phyloP scores from a whole-genome alignment of 768 basidiomycete genomes.

The Hericium coralloides region DNA sequence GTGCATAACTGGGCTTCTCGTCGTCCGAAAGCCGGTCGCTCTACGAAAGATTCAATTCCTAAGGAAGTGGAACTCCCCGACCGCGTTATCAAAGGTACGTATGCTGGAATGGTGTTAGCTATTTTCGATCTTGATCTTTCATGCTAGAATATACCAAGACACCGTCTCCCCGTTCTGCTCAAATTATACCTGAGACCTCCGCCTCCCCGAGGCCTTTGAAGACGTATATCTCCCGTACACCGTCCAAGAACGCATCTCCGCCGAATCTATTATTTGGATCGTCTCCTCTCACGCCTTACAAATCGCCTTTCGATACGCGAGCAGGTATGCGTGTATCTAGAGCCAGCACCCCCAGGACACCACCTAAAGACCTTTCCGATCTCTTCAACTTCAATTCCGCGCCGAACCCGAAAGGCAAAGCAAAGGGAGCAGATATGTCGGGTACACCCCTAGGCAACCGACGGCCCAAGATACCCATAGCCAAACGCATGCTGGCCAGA shows the following conservation, averaged over 20 bases:
- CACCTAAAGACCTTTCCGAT: constrained; percentile 35
- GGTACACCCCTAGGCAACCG: background rate
- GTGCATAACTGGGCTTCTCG: background rate
- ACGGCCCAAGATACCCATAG: constrained; percentile 23
- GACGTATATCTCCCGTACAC: constrained; percentile 10
- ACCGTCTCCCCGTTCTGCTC: background rate
- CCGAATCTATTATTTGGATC: background rate
- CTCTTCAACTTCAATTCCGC: constrained; percentile 34
- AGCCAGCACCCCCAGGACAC: constrained; percentile 1
- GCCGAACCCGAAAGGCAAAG: background rate
- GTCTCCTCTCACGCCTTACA: constrained; percentile 11
- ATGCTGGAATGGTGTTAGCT: too few relatives aligned
- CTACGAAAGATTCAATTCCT: too few relatives aligned
- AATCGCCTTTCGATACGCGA: constrained; percentile 2
- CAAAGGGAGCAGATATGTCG: background rate
- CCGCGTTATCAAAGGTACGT: too few relatives aligned
- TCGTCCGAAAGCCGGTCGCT: too few relatives aligned
- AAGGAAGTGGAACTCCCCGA: too few relatives aligned
- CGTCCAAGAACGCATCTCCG: constrained; percentile 4
- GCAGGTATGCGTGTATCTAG: background rate
- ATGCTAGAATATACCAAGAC: background rate
- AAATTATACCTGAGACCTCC: background rate
- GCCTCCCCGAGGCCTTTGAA: constrained; percentile 1
- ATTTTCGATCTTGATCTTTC: too few relatives aligned
- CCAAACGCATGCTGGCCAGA: constrained; percentile 66